Evolutionary conservation across 805 yeast species (phyloP).

Genomic region (Metschnikowia similis): DNA sequence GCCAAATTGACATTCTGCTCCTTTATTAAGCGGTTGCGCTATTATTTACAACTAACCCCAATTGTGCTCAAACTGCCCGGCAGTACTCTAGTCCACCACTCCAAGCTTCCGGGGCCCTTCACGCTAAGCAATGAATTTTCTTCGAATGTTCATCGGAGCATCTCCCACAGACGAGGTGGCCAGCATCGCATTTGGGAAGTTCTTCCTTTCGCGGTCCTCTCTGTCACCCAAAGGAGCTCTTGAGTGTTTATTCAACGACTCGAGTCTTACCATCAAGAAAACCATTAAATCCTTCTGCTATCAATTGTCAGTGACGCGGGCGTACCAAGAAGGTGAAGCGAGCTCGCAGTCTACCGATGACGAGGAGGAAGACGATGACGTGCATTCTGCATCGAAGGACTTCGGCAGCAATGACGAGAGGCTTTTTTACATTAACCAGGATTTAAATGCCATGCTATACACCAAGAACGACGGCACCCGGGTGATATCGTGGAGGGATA

Average conservation of each 20-base stretch:
- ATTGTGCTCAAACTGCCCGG: not conserved
- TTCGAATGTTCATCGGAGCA: slow-evolving; percentile 58
- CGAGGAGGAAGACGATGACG: slow-evolving; percentile 45
- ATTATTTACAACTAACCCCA: not conserved
- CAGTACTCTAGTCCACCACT: not conserved
- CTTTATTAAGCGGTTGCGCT: not conserved
- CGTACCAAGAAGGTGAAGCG: slow-evolving; percentile 64
- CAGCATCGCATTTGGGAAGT: slow-evolving; percentile 73
- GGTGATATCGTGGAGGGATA: slow-evolving; percentile 75
- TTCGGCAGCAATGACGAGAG: slow-evolving; percentile 54
- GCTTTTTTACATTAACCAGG: slow-evolving; percentile 61
- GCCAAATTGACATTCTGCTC: not conserved
- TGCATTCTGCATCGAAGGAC: slow-evolving; percentile 24
- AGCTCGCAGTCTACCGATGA: slow-evolving; percentile 43
- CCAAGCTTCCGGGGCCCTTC: not conserved
- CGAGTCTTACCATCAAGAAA: slow-evolving; percentile 66
- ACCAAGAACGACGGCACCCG: slow-evolving; percentile 50
- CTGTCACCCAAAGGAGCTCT: slow-evolving; percentile 81
- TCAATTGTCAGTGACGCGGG: slow-evolving; percentile 67
- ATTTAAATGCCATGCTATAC: slow-evolving; percentile 51
- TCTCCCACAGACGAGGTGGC: slow-evolving; percentile 58
- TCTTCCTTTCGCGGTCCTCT: slow-evolving; percentile 68
- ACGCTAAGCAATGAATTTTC: slow-evolving; percentile 56
- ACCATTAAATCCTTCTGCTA: slow-evolving; percentile 63
- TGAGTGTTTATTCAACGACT: slow-evolving; percentile 80